These are phyloP conservation scores for Chiua virens DNA, from an alignment of 768 basidiomycete genomes.

Conservation along the genomic window DNA sequence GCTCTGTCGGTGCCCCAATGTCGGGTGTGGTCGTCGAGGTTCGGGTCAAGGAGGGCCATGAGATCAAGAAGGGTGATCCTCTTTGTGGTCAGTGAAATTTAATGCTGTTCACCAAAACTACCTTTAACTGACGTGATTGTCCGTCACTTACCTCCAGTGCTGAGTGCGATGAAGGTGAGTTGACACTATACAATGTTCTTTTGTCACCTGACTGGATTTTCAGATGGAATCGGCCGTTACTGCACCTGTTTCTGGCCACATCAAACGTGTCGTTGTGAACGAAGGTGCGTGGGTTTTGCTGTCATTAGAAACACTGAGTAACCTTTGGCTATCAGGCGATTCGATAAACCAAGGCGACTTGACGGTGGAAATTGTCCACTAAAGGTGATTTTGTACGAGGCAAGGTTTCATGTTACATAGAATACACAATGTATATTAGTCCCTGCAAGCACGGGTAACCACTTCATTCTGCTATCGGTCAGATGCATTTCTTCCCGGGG, in stretches of 20 bases:
- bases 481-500: not conserved
- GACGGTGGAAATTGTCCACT: slow-evolving; percentile 84
- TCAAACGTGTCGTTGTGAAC: slow-evolving; percentile 89
- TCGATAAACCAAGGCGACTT: slow-evolving; percentile 94
- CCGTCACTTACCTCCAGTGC: slow-evolving; percentile 46
- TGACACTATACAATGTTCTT: not conserved
- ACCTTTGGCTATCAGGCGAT: slow-evolving; percentile 57
- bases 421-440: slow-evolving; percentile 19
- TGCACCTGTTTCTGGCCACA: slow-evolving; percentile 93
- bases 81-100: slow-evolving; percentile 66
- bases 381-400: slow-evolving; percentile 14
- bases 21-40: slow-evolving; percentile 98
- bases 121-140: slow-evolving; percentile 11
- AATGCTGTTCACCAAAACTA: slow-evolving; percentile 20
- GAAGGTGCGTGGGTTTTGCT: slow-evolving; percentile 55
- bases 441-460: slow-evolving; percentile 6
- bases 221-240: slow-evolving; percentile 99
- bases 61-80: slow-evolving; percentile 98
- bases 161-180: slow-evolving; percentile 95
- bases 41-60: slow-evolving; percentile 94
- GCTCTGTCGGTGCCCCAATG: slow-evolving; percentile 97
- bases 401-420: slow-evolving; percentile 15
- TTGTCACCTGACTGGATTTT: slow-evolving; percentile 20
- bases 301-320: not conserved
- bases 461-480: slow-evolving; percentile 1